Evolutionary conservation across 495 filamentous ascomycete species (phyloP), one percentile per base, ranked within the genome.

Genomic region (Cudoniella acicularis): DNA sequence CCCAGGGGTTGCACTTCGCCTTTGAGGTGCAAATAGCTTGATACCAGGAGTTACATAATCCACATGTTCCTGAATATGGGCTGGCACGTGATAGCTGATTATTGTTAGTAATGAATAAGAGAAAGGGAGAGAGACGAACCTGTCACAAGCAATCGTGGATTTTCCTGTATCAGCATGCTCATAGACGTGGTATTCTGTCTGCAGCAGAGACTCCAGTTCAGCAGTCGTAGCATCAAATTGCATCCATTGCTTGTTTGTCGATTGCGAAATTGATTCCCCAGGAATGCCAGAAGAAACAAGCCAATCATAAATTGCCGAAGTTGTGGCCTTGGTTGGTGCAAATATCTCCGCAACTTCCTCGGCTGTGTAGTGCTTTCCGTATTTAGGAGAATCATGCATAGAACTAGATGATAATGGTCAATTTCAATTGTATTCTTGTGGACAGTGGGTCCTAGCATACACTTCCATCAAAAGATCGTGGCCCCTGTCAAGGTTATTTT

Each of bases 41-140:
- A 86, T 69, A 2, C 81, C 81, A 0, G 83, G 81, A 0, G 76
- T 85, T 43, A 85, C 79, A 57, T 81, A 85, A 67, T 87, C 83
- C 42, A 86, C 70, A 52, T 86, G 78, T 8, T 66, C 59, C 30
- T 72, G 72, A 20, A 86, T 56, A 20, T 78, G 67, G 10, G 73
- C 65, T 0, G 84, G 83, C 9, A 86, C 67, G 45, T 81, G 76
- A 53, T 86, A 86, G 45, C 54, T 57, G 18, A 4, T 36, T 27
- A 4, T 26, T 51, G 16, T 16, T 51, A 17, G 22, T 40, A 1
- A 17, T 6, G 3, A 18, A 22, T 20, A 53, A 25, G 21, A 20
- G 4, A 60, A 18, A 26, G 18, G 9, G 42, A 18, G 18, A 26
- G 4, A 10, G 20, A 26, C 26, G 18, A 75, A 77, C 40, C 72